phyloP scores from a whole-genome alignment of 164 flowering plant genomes.

The Sedum album region DNA sequence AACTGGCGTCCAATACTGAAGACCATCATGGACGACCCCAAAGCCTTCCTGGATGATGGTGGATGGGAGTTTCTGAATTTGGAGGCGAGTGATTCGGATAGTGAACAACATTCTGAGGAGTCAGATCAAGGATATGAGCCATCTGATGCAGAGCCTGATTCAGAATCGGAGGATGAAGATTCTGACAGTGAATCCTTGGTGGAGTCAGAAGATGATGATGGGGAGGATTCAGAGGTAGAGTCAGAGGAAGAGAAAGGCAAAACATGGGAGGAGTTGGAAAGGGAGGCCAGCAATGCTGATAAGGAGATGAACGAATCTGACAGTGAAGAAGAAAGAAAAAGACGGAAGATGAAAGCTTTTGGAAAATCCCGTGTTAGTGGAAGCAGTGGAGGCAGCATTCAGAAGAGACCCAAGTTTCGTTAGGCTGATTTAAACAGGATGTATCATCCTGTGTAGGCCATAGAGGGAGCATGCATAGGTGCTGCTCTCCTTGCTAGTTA shows the following conservation, averaged over 20 bases:
- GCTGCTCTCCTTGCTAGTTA: neutral
- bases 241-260: conserved; percentile 68
- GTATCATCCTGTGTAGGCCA: neutral
- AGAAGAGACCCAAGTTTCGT: neutral
- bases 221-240: conserved; percentile 54
- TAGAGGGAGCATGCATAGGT: neutral
- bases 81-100: conserved; percentile 73
- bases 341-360: conserved; percentile 64
- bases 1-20: conserved; percentile 73
- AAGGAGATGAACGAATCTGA: conserved; percentile 63
- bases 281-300: conserved; percentile 84
- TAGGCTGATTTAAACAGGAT: neutral
- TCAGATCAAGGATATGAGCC: conserved; percentile 56
- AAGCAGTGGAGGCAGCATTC: conserved; percentile 9
- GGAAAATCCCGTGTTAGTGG: conserved; percentile 44
- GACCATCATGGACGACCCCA: conserved; percentile 66
- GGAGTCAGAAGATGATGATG: conserved; percentile 79
- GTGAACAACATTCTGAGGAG: conserved; percentile 45
- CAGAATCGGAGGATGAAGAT: conserved; percentile 58
- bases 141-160: conserved; percentile 50
- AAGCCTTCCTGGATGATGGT: conserved; percentile 63
- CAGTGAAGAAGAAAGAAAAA: conserved; percentile 68
- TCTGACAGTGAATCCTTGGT: conserved; percentile 64
- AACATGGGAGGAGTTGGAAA: conserved; percentile 86
- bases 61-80: conserved; percentile 86